These are phyloP conservation scores for Stromatinia cepivora DNA, from an alignment of 2,329 filamentous ascomycete genomes.

Conservation along the genomic window DNA sequence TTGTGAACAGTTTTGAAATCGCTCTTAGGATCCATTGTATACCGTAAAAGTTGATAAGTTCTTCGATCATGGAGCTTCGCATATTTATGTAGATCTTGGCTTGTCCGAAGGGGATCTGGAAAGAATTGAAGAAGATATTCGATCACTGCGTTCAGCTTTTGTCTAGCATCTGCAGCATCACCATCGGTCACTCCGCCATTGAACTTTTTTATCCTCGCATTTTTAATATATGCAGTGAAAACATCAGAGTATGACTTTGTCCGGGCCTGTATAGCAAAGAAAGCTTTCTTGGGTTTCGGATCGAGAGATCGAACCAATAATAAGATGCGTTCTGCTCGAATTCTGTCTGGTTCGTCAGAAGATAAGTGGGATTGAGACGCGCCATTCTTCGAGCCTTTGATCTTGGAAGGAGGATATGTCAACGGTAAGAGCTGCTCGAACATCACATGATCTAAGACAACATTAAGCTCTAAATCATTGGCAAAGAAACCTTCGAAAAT, in stretches of 20 bases:
- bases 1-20: constrained; percentile 91
- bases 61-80: constrained; percentile 88
- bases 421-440: constrained; percentile 89
- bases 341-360: constrained; percentile 58
- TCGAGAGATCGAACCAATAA: constrained; percentile 79
- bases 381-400: constrained; percentile 63
- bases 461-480: constrained; percentile 83
- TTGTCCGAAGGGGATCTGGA: constrained; percentile 71
- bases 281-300: constrained; percentile 75
- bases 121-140: constrained; percentile 72
- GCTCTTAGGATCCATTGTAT: constrained; percentile 78
- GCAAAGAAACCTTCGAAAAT: constrained; percentile 89
- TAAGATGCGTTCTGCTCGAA: constrained; percentile 81
- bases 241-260: constrained; percentile 74
- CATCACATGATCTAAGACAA: constrained; percentile 78
- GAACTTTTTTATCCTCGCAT: constrained; percentile 87
- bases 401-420: constrained; percentile 73
- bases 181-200: constrained; percentile 81
- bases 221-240: constrained; percentile 73
- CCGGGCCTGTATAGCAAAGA: constrained; percentile 80
- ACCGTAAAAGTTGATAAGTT: constrained; percentile 84
- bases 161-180: constrained; percentile 67
- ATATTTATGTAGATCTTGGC: constrained; percentile 82
- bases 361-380: constrained; percentile 52
- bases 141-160: constrained; percentile 70